A percentile compares a stretch with the other conserved stretches of the same genome.
Evolutionary conservation across 768 basidiomycete species (phyloP).

Genomic region (Russula lepida): DNA sequence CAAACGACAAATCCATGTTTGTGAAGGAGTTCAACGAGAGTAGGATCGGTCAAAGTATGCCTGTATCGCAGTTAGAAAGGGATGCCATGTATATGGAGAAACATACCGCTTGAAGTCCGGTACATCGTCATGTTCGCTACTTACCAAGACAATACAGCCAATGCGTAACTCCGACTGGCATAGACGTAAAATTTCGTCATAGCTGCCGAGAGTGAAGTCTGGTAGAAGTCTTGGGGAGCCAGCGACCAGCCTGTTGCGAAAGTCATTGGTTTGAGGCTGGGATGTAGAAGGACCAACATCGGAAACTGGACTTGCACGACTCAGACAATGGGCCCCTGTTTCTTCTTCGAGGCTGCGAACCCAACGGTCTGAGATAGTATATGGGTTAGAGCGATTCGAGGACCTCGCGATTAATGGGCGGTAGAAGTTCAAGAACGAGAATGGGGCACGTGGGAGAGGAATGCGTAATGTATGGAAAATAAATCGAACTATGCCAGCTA

Average conservation of each 20-base stretch:
- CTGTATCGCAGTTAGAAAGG: conserved; percentile 30
- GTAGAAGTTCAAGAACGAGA: conserved; percentile 42
- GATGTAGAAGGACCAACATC: conserved; percentile 39
- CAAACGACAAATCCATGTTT: conserved; percentile 78
- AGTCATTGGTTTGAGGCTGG: conserved; percentile 28
- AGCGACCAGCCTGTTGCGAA: conserved; percentile 23
- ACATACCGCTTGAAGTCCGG: conserved; percentile 75
- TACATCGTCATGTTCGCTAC: conserved; percentile 86
- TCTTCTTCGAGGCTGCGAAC: conserved; percentile 76
- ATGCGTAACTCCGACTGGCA: conserved; percentile 69
- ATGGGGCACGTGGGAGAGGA: conserved; percentile 46
- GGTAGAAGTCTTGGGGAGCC: conserved; percentile 51
- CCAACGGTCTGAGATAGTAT: conserved; percentile 65
- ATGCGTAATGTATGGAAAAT: conserved; percentile 59
- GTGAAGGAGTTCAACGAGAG: conserved; percentile 57
- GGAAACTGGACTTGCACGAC: conserved; percentile 31
- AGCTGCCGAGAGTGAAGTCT: conserved; percentile 72
- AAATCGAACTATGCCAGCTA: conserved; percentile 55
- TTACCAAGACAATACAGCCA: conserved; percentile 75
- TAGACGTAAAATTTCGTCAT: conserved; percentile 66
- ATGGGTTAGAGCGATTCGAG: conserved; percentile 33
- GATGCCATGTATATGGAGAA: neutral
- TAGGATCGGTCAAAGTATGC: conserved; percentile 64
- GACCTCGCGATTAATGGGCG: conserved; percentile 28
- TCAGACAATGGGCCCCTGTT: conserved; percentile 63